These are phyloP conservation scores for Protea cynaroides DNA, from an alignment of 164 flowering plant species.

Conservation along the genomic window DNA sequence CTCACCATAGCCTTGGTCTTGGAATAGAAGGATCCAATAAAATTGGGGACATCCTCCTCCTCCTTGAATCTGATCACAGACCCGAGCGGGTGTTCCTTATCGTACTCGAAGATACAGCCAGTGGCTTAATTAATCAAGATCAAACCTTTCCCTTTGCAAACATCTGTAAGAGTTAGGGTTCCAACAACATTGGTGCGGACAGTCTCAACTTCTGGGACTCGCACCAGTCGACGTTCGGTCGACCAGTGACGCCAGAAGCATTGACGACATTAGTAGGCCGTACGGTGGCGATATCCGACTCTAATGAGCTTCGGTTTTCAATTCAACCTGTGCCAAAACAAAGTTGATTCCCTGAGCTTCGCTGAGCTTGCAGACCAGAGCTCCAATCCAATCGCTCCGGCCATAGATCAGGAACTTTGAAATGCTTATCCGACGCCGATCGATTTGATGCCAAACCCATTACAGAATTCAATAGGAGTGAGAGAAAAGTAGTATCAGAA, in stretches of 20 bases:
- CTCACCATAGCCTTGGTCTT: constrained; percentile 46
- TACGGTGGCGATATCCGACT: constrained; percentile 20
- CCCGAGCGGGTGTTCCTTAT: constrained; percentile 26
- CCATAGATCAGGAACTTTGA: constrained; percentile 43
- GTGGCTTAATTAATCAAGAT: constrained; percentile 40
- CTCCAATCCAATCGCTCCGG: constrained; percentile 40
- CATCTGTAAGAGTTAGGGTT: constrained; percentile 37
- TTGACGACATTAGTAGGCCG: constrained; percentile 38
- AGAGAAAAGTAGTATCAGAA: too few relatives aligned
- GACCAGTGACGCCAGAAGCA: constrained; percentile 39
- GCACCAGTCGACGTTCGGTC: constrained; percentile 47
- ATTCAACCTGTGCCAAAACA: constrained; percentile 34
- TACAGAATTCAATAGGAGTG: neutral
- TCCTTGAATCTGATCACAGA: constrained; percentile 37
- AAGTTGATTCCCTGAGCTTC: constrained; percentile 25
- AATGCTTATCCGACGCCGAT: constrained; percentile 10
- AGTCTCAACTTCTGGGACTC: constrained; percentile 37
- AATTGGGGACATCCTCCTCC: constrained; percentile 40
- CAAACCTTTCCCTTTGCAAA: constrained; percentile 32
- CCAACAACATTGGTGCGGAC: constrained; percentile 39
- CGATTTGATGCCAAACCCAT: constrained; percentile 13
- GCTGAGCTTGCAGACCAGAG: constrained; percentile 29
- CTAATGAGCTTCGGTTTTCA: constrained; percentile 27
- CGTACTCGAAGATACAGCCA: constrained; percentile 46
- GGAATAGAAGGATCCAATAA: constrained; percentile 39